Percentiles rank a stretch among this genome's conserved stretches.
Conservation (phyloP, 2,329 filamentous ascomycete genomes). For the Penicillium hordei region DNA sequence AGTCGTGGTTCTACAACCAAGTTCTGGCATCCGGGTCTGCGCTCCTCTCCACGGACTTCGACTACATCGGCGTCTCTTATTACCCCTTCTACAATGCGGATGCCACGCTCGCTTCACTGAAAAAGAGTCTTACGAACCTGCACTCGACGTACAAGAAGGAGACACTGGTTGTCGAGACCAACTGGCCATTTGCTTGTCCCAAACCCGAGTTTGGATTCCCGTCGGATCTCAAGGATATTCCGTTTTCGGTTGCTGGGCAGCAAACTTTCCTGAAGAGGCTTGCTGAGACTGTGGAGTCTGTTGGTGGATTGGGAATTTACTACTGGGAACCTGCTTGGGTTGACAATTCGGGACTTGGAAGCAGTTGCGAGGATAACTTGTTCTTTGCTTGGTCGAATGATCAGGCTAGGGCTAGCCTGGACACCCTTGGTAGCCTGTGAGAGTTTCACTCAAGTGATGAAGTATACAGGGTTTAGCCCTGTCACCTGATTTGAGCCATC, state of each 20-base stretch:
- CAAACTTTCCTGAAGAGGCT: constrained; percentile 60
- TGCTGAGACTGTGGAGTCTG: constrained; percentile 55
- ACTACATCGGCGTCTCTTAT: constrained; percentile 71
- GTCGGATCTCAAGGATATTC: constrained; percentile 58
- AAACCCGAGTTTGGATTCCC: constrained; percentile 61
- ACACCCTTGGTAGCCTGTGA: constrained; percentile 56
- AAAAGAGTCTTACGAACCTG: constrained; percentile 59
- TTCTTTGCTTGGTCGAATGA: constrained; percentile 58
- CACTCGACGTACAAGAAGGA: constrained; percentile 63
- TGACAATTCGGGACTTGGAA: constrained; percentile 63
- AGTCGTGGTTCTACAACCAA: constrained; percentile 64
- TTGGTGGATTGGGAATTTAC: constrained; percentile 62
- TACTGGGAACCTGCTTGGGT: constrained; percentile 77
- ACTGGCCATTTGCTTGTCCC: constrained; percentile 68
- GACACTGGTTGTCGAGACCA: constrained; percentile 67
- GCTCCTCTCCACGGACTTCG: constrained; percentile 58
- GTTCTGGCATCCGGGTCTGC: constrained; percentile 53
- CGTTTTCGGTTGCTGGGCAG: constrained; percentile 65
- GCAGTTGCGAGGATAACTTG: constrained; percentile 64
- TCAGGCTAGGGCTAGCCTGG: constrained; percentile 57
- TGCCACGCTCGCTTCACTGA: constrained; percentile 60
- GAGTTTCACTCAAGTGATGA: background rate
- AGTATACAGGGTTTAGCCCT: background rate
- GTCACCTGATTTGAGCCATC: background rate
- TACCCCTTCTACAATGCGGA: constrained; percentile 68